Evolutionary conservation across 768 basidiomycete genomes (phyloP).

Genomic region (Collybiopsis confluens): DNA sequence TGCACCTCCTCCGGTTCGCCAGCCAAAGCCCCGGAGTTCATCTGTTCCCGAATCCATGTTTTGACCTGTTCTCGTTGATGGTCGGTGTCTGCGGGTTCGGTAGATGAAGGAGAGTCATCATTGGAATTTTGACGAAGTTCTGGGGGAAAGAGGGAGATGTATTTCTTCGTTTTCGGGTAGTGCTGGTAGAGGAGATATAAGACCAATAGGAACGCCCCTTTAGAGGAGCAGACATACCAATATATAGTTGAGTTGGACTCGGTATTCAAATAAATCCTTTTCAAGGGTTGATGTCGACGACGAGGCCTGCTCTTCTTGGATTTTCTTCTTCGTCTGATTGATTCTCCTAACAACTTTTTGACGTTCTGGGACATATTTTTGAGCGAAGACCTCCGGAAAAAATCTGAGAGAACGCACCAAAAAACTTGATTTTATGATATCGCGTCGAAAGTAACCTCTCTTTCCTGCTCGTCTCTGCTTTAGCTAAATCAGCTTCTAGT

Average conservation of each 20-base stretch:
- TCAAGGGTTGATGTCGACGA: slow-evolving; percentile 39
- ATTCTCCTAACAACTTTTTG: slow-evolving; percentile 83
- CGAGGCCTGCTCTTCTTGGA: slow-evolving; percentile 32
- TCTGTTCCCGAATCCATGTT: slow-evolving; percentile 50
- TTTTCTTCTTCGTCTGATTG: slow-evolving; percentile 55
- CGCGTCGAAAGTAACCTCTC: slow-evolving; percentile 69
- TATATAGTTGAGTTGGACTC: slow-evolving; percentile 91
- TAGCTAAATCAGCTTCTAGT: slow-evolving; percentile 68
- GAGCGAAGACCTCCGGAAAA: neutral
- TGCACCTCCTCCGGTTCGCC: slow-evolving; percentile 53
- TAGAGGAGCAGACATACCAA: slow-evolving; percentile 41
- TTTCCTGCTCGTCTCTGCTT: slow-evolving; percentile 57
- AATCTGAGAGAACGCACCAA: slow-evolving; percentile 51
- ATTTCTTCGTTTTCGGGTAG: slow-evolving; percentile 82
- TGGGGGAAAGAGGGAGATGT: slow-evolving; percentile 86
- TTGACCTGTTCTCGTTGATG: slow-evolving; percentile 56
- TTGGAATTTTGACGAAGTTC: slow-evolving; percentile 38
- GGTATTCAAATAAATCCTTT: slow-evolving; percentile 49
- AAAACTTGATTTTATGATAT: slow-evolving; percentile 94
- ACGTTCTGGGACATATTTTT: slow-evolving; percentile 50
- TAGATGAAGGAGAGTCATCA: slow-evolving; percentile 23
- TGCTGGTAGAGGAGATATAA: slow-evolving; percentile 41
- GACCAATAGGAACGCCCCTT: neutral
- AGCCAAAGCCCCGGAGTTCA: slow-evolving; percentile 56
- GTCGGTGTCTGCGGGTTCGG: slow-evolving; percentile 35